A percentile compares a stretch with the other conserved stretches of the same genome.
phyloP scores from a whole-genome alignment of 345 rosid genomes.

The Atalantia buxifolia region DNA sequence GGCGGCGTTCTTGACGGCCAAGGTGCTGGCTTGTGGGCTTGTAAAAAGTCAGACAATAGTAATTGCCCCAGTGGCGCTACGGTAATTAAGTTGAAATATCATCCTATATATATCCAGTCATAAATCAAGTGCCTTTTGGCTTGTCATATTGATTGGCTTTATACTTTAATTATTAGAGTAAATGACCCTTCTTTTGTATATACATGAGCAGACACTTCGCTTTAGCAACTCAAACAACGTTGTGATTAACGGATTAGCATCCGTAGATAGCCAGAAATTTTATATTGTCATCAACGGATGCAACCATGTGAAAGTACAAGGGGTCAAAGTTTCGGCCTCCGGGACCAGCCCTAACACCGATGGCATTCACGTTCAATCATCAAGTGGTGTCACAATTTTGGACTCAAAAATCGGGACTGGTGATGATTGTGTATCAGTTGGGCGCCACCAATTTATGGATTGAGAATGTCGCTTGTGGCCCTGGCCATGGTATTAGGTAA shows the following conservation, averaged over 20 bases:
- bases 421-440: too few species aligned
- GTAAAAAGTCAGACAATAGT: conserved; percentile 49
- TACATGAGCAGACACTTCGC: conserved; percentile 37
- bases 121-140: too few species aligned
- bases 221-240: conserved; percentile 53
- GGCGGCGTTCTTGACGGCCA: conserved; percentile 70
- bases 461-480: too few species aligned
- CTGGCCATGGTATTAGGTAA: too few species aligned
- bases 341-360: conserved; percentile 78
- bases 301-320: conserved; percentile 45
- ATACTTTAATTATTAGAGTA: not conserved
- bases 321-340: conserved; percentile 44
- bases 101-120: not conserved
- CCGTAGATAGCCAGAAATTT: conserved; percentile 60
- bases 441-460: too few species aligned
- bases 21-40: conserved; percentile 65
- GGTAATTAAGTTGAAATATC: conserved; percentile 27
- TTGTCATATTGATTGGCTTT: not conserved
- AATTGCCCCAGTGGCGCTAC: conserved; percentile 68
- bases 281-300: conserved; percentile 63
- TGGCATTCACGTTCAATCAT: conserved; percentile 62
- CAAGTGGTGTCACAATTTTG: conserved; percentile 13
- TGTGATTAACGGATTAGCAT: conserved; percentile 41
- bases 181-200: not conserved
- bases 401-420: too few species aligned